A percentile compares a stretch with the other conserved stretches of the same genome.
These are phyloP conservation scores for Diaporthe vexans DNA, from an alignment of 2,329 filamentous ascomycete genomes.

Conservation along the genomic window DNA sequence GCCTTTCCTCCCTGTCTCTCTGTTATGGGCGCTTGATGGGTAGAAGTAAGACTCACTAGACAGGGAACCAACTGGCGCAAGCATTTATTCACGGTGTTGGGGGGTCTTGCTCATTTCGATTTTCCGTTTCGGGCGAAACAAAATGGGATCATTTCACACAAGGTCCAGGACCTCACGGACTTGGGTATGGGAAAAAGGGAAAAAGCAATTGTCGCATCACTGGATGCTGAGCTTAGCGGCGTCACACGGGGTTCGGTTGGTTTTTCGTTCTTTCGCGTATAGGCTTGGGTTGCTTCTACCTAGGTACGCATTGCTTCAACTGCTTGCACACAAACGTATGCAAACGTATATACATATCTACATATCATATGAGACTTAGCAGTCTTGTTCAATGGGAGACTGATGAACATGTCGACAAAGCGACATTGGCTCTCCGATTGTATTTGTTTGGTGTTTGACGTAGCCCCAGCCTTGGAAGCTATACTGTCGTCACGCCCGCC, in stretches of 20 bases:
- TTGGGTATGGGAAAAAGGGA: constrained; percentile 1
- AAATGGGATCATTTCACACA: constrained; percentile 30
- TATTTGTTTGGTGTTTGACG: background rate
- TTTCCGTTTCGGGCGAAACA: constrained; percentile 6
- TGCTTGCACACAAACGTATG: background rate
- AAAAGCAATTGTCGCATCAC: constrained; percentile 25
- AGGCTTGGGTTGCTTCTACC: background rate
- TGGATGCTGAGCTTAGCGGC: constrained; percentile 12
- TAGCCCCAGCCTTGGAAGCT: too few relatives aligned
- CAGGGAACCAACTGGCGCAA: constrained; percentile 1
- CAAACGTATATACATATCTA: background rate
- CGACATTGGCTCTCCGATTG: background rate
- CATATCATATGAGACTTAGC: background rate
- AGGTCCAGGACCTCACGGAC: constrained; percentile 32
- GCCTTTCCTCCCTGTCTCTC: background rate
- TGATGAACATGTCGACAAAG: background rate
- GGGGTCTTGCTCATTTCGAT: background rate
- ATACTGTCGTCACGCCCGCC: too few relatives aligned
- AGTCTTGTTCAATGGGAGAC: background rate
- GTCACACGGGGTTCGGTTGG: background rate
- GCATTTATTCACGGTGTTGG: constrained; percentile 23
- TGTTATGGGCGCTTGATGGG: constrained; percentile 19
- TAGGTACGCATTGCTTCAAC: background rate
- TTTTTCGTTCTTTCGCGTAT: background rate
- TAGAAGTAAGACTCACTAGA: constrained; percentile 3